Evolutionary conservation across 2,329 filamentous ascomycete genomes (phyloP), one percentile per base, ranked within the genome.

Genomic region (Trichoderma hamatum): DNA sequence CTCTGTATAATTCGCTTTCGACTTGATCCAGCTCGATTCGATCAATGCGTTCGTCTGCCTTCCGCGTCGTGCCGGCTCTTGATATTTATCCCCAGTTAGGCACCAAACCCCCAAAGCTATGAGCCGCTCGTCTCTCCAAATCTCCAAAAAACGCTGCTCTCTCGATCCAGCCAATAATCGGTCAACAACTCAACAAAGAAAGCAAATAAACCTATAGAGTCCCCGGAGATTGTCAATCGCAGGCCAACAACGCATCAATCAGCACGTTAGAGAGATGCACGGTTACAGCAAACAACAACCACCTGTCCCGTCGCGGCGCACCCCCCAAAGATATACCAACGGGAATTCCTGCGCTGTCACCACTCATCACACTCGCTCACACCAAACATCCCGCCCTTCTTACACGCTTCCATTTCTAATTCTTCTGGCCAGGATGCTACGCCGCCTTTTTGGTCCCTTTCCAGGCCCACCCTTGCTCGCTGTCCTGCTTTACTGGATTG

Each of bases 31-130:
- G 2, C 30, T 30, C 28, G 11, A 9, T n/a, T 56, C 54, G 19
- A 54, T 26, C 19, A 14, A 14, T n/a, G 3, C 56, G n/a, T 63
- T 10, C 3, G 19, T 34, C 28, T 19, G 28, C 11, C 14, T 19
- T 62, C 58, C 32, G 39, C 16, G 13, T n/a, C 24, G 7, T 9
- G 43, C 32, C 46, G 30, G 7, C 46, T 24, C 58, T 39, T 55
- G 58, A 55, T 67, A 58, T 66, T 67, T 67, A 58, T 56, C 49
- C 61, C 32, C 36, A 28, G 51, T 67, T 67, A 67, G 63, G 63
- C 63, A 67, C 36, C 63, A 67, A 67, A 51, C 19, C 26, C 26
- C 39, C 34, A 16, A 30, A 49, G 1, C 52, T 58, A 32, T 34
- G 51, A 46, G 56, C 46, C 43, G 14, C 49, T 55, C 46, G 55